Conservation (phyloP, 192 early-diverging fungal species). For the Irineochytrium annulatum region DNA sequence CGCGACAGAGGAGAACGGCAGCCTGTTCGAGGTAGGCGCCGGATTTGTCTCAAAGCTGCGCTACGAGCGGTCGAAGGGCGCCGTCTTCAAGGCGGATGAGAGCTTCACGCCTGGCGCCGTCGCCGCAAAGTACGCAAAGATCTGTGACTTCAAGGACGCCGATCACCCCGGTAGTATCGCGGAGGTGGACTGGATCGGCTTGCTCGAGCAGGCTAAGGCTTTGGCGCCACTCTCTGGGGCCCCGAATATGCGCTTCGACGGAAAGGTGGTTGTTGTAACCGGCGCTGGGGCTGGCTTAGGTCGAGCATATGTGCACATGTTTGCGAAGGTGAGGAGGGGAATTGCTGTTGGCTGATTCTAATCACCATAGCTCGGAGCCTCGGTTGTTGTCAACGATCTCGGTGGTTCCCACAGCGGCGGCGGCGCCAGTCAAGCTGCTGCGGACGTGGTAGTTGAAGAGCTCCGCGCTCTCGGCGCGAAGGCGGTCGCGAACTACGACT, state of each 20-base stretch:
- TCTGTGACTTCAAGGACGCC: constrained; percentile 55
- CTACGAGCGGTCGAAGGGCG: constrained; percentile 85
- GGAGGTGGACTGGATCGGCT: constrained; percentile 78
- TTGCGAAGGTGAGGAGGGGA: constrained; percentile 70
- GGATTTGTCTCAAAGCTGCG: constrained; percentile 92
- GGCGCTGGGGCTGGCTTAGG: constrained; percentile 92
- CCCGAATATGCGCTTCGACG: constrained; percentile 61
- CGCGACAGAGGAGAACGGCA: constrained; percentile 68
- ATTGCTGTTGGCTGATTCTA: no score
- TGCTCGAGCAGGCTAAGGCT: constrained; percentile 70
- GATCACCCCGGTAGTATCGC: constrained; percentile 70
- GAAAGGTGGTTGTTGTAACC: constrained; percentile 81
- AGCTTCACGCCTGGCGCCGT: constrained; percentile 82
- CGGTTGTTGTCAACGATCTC: constrained; percentile 91
- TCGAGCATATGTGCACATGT: constrained; percentile 77
- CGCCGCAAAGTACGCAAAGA: constrained; percentile 68
- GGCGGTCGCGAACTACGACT: constrained; percentile 85
- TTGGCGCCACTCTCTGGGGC: constrained; percentile 58
- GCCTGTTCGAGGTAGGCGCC: constrained; percentile 94
- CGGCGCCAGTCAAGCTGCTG: constrained; percentile 37
- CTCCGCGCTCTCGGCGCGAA: constrained; percentile 76
- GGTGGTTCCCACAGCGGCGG: constrained; percentile 51
- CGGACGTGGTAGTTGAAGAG: constrained; percentile 79
- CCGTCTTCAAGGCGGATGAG: constrained; percentile 85
- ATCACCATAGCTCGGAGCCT: constrained; percentile 60